Evolutionary conservation across 495 filamentous ascomycete genomes (phyloP).

Genomic region (Clavariopsis aquatica): DNA sequence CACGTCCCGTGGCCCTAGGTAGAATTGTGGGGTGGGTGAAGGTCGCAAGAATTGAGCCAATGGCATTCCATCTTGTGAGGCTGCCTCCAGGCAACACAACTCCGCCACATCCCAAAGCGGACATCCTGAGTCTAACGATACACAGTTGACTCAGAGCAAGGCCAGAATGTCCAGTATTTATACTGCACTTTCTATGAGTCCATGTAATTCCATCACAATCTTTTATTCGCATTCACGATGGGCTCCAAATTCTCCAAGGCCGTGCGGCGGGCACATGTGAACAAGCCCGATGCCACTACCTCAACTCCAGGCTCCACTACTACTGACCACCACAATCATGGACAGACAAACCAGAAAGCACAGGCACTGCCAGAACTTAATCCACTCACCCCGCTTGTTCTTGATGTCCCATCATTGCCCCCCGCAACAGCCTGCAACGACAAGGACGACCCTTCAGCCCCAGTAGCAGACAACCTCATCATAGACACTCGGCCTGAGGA

Average conservation of each 20-base stretch:
- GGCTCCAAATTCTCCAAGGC: conserved; percentile 26
- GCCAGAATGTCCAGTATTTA: not conserved
- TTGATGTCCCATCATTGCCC: not conserved
- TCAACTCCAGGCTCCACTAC: conserved; percentile 4
- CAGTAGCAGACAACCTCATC: not conserved
- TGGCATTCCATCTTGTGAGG: not conserved
- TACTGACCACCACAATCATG: not conserved
- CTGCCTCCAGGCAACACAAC: conserved; percentile 12
- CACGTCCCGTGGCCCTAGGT: not conserved
- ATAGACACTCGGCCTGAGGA: conserved; percentile 4
- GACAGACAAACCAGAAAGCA: not conserved
- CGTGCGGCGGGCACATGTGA: conserved; percentile 10
- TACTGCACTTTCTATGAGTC: not conserved
- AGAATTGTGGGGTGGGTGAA: conserved; percentile 1
- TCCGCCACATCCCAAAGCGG: not conserved
- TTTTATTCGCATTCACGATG: conserved; percentile 5
- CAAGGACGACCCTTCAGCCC: not conserved
- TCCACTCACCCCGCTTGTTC: not conserved
- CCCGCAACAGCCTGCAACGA: not conserved
- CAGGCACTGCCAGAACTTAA: not conserved
- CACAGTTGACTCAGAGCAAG: conserved; percentile 10
- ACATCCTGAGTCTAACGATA: conserved; percentile 7
- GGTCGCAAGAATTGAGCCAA: not conserved
- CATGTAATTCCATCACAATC: not conserved
- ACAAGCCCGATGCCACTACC: not conserved